These are phyloP conservation scores for Vitellaria paradoxa DNA, from an alignment of 179 eudicot genomes.

Conservation along the genomic window DNA sequence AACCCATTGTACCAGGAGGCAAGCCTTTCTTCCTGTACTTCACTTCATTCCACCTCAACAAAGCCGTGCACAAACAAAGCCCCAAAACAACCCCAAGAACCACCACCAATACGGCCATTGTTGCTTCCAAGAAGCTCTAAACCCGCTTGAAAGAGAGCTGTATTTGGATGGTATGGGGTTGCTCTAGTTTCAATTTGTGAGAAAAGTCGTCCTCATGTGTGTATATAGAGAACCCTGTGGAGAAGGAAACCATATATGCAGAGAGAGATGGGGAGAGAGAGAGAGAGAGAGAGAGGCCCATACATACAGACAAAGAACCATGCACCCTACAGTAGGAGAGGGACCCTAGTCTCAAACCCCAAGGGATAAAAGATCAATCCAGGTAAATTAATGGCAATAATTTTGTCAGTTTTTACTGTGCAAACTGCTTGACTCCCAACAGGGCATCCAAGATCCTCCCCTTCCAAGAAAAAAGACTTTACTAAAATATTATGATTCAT, in stretches of 20 bases:
- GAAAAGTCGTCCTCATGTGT: background rate
- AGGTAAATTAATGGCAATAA: background rate
- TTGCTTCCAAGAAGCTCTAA: conserved; percentile 25
- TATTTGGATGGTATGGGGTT: conserved; percentile 21
- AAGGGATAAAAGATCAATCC: conserved; percentile 4
- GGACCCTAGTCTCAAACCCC: conserved; percentile 15
- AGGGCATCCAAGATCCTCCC: background rate
- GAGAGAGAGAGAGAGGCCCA: background rate
- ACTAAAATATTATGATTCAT: background rate
- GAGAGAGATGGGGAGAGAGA: background rate
- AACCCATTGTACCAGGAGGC: conserved; percentile 99
- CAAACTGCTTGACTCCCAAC: conserved; percentile 8
- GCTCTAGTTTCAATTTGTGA: conserved; percentile 13
- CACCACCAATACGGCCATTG: conserved; percentile 60
- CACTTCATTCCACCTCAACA: conserved; percentile 89
- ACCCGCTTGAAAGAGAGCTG: conserved; percentile 21
- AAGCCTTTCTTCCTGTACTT: conserved; percentile 73
- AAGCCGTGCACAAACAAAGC: conserved; percentile 46
- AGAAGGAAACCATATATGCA: background rate
- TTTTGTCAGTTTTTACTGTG: conserved; percentile 15
- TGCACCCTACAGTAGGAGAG: conserved; percentile 17
- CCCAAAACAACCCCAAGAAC: conserved; percentile 35
- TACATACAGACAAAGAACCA: conserved; percentile 21
- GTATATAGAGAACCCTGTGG: conserved; percentile 10
- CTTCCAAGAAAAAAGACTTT: background rate